Percentiles rank a stretch among this genome's conserved stretches.
These are phyloP conservation scores for Emergomyces orientalis DNA, from an alignment of 2,329 filamentous ascomycete genomes.

Conservation along the genomic window DNA sequence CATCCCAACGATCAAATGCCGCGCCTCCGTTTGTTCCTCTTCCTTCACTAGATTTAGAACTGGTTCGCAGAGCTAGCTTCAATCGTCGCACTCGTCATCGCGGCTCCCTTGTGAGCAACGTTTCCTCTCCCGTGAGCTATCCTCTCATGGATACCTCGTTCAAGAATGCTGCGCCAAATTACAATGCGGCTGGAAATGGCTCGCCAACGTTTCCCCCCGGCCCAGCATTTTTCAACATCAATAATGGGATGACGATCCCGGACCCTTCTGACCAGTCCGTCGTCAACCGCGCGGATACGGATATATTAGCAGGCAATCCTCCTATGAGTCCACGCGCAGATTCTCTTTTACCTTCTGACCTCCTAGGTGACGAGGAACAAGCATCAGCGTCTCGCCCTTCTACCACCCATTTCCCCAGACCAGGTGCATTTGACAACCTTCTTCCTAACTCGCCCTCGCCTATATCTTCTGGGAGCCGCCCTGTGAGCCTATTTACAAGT, in stretches of 20 bases:
- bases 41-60: slow-evolving; percentile 35
- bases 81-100: slow-evolving; percentile 37
- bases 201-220: slow-evolving; percentile 45
- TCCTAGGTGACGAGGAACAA: slow-evolving; percentile 48
- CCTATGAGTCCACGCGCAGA: slow-evolving; percentile 57
- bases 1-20: slow-evolving; percentile 29
- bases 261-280: slow-evolving; percentile 33
- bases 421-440: slow-evolving; percentile 24
- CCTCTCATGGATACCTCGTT: slow-evolving; percentile 33
- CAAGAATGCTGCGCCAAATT: slow-evolving; percentile 33
- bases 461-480: slow-evolving; percentile 36
- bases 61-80: slow-evolving; percentile 32
- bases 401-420: slow-evolving; percentile 13
- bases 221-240: slow-evolving; percentile 52
- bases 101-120: slow-evolving; percentile 39
- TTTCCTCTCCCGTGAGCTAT: slow-evolving; percentile 39
- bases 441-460: slow-evolving; percentile 36
- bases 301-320: slow-evolving; percentile 47
- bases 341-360: slow-evolving; percentile 51
- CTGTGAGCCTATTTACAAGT: slow-evolving; percentile 39
- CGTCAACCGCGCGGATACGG: slow-evolving; percentile 42
- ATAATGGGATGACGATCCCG: slow-evolving; percentile 53
- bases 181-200: slow-evolving; percentile 41
- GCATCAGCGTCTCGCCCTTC: slow-evolving; percentile 6
- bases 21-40: slow-evolving; percentile 33